These are phyloP conservation scores for Fusarium avenaceum DNA, from an alignment of 2,329 filamentous ascomycete genomes.

Conservation along the genomic window DNA sequence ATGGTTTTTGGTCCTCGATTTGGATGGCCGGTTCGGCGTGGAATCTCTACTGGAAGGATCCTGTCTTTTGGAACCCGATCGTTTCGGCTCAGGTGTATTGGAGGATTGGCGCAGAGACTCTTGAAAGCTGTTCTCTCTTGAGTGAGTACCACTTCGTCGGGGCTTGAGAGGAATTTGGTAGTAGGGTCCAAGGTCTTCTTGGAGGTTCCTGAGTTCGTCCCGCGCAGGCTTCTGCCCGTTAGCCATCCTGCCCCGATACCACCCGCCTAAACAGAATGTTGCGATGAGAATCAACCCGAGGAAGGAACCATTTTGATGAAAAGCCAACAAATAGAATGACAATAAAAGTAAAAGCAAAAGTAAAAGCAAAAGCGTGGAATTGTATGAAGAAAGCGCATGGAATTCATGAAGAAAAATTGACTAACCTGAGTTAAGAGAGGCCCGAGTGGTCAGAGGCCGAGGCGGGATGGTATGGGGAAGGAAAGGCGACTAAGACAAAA, in stretches of 20 bases:
- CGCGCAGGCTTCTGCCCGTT: constrained; percentile 52
- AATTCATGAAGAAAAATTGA: constrained; percentile 31
- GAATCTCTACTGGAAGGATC: constrained; percentile 49
- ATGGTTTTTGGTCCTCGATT: constrained; percentile 42
- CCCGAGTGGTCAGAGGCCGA: constrained; percentile 38
- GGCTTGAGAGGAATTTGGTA: constrained; percentile 49
- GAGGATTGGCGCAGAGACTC: constrained; percentile 43
- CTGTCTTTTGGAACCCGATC: constrained; percentile 43
- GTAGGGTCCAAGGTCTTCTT: constrained; percentile 54
- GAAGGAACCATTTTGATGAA: constrained; percentile 38
- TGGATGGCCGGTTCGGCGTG: constrained; percentile 43
- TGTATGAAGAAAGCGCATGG: constrained; percentile 6
- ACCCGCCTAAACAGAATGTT: constrained; percentile 49
- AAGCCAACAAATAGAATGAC: constrained; percentile 12
- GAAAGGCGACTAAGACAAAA: constrained; percentile 41
- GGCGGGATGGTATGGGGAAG: constrained; percentile 46
- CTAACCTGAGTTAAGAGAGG: constrained; percentile 42
- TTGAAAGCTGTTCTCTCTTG: constrained; percentile 44
- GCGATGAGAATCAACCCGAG: constrained; percentile 51
- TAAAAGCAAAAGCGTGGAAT: neutral
- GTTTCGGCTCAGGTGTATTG: constrained; percentile 47
- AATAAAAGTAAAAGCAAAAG: neutral
- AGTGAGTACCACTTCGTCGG: constrained; percentile 44
- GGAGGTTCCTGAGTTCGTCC: constrained; percentile 53
- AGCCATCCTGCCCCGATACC: constrained; percentile 53